These are phyloP conservation scores for Coemansia guatemalensis DNA, from an alignment of 192 early-diverging fungal genomes.

Conservation along the genomic window DNA sequence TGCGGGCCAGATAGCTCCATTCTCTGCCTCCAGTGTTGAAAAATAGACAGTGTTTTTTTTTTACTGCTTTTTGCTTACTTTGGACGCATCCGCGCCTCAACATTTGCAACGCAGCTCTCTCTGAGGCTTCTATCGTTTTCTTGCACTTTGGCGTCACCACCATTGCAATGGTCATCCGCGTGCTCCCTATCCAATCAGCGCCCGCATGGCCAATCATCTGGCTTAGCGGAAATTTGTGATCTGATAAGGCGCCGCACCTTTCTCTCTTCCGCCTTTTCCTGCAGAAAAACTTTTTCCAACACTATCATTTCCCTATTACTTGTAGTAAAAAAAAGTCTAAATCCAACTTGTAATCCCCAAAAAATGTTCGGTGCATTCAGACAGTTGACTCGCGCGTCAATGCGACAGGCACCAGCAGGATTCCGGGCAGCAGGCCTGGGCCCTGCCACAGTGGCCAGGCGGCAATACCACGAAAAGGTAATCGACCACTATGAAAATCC, in stretches of 20 bases:
- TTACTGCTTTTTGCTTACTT: too few species aligned
- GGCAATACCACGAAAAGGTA: constrained; percentile 64
- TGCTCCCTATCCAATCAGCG: background rate
- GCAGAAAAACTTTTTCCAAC: constrained; percentile 4
- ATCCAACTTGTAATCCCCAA: constrained; percentile 3
- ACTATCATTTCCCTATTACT: background rate
- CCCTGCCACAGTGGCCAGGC: constrained; percentile 8
- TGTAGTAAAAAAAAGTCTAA: background rate
- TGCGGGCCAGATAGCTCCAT: too few species aligned
- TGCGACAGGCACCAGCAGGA: constrained; percentile 23
- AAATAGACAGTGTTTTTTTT: background rate
- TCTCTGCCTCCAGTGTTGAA: too few species aligned
- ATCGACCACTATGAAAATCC: constrained; percentile 98
- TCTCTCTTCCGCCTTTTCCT: constrained; percentile 1
- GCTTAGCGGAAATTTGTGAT: background rate
- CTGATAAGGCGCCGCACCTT: background rate
- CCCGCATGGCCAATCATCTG: background rate
- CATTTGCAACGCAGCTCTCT: too few species aligned
- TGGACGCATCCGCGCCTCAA: too few species aligned
- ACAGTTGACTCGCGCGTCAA: constrained; percentile 17
- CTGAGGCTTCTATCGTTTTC: too few species aligned
- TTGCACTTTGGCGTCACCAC: background rate
- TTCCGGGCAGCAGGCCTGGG: constrained; percentile 9
- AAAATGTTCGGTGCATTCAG: constrained; percentile 37
- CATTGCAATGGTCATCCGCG: background rate